These are phyloP conservation scores for Trichophyton verrucosum DNA, from an alignment of 2,329 filamentous ascomycete species.

Conservation along the genomic window DNA sequence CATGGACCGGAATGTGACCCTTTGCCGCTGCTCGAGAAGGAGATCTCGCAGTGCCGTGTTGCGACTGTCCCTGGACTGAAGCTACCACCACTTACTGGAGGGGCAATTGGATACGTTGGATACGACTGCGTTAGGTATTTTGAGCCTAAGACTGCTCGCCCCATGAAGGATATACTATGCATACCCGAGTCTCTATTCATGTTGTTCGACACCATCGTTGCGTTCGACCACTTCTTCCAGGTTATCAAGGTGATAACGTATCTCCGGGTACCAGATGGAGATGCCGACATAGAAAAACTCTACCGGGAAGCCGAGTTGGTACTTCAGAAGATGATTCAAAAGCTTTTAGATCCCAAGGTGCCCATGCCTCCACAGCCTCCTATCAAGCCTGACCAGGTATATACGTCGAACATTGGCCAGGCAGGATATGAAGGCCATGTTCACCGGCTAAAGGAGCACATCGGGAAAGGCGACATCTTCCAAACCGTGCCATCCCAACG, in stretches of 20 bases:
- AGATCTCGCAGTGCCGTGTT: slow-evolving; percentile 66
- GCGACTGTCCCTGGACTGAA: slow-evolving; percentile 69
- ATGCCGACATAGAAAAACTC: slow-evolving; percentile 49
- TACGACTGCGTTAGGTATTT: slow-evolving; percentile 98
- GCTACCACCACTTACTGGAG: slow-evolving; percentile 77
- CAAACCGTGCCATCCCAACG: slow-evolving; percentile 93
- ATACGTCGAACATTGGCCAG: slow-evolving; percentile 82
- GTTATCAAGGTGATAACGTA: slow-evolving; percentile 91
- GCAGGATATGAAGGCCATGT: slow-evolving; percentile 88
- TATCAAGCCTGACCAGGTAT: slow-evolving; percentile 61
- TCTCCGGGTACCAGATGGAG: slow-evolving; percentile 52
- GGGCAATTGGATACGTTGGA: slow-evolving; percentile 89
- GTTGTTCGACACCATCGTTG: slow-evolving; percentile 88
- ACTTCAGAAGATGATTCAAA: slow-evolving; percentile 55
- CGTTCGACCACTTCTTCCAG: slow-evolving; percentile 89
- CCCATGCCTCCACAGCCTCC: slow-evolving; percentile 64
- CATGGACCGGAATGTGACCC: slow-evolving; percentile 78
- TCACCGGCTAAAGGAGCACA: slow-evolving; percentile 74
- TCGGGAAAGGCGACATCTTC: slow-evolving; percentile 85
- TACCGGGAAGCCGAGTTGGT: slow-evolving; percentile 56
- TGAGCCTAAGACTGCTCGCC: slow-evolving; percentile 85
- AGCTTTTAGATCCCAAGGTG: slow-evolving; percentile 61
- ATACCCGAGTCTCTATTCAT: slow-evolving; percentile 95
- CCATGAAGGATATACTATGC: slow-evolving; percentile 74
- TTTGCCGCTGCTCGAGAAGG: slow-evolving; percentile 65